Conservation (phyloP, 73 alveolate genomes). For the Paramecium sonneborni region DNA sequence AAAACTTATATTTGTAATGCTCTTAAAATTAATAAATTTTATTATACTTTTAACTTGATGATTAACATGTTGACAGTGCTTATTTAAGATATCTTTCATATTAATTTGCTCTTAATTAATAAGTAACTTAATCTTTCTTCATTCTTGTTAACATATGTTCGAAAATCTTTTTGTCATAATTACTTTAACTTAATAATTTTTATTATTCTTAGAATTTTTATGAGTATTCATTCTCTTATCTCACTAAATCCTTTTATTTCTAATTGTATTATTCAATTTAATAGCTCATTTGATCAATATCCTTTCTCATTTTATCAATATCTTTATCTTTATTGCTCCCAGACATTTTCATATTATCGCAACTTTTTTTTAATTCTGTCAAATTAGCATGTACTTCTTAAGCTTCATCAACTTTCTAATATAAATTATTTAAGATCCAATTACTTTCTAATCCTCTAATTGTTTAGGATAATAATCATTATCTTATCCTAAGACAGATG, state of each 20-base stretch:
- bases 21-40: background rate
- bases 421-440: background rate
- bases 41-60: slow-evolving; percentile 31
- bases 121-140: slow-evolving; percentile 31
- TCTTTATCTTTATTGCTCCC: background rate
- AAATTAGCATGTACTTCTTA: slow-evolving; percentile 49
- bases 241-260: background rate
- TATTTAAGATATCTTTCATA: slow-evolving; percentile 4
- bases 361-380: slow-evolving; percentile 45
- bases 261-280: background rate
- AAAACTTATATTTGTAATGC: background rate
- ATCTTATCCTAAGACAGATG: background rate
- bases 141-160: slow-evolving; percentile 65
- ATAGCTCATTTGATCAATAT: background rate
- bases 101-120: slow-evolving; percentile 52
- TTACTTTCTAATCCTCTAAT: slow-evolving; percentile 48
- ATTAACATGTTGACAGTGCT: background rate
- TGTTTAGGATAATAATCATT: slow-evolving; percentile 47
- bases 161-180: background rate
- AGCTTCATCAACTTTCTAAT: slow-evolving; percentile 24
- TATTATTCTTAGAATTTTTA: background rate
- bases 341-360: background rate
- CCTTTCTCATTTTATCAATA: slow-evolving; percentile 46
- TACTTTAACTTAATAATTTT: background rate
- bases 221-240: background rate